These are phyloP conservation scores for Tardiomyces digboiensis DNA, from an alignment of 1,139 yeast species.

Conservation along the genomic window DNA sequence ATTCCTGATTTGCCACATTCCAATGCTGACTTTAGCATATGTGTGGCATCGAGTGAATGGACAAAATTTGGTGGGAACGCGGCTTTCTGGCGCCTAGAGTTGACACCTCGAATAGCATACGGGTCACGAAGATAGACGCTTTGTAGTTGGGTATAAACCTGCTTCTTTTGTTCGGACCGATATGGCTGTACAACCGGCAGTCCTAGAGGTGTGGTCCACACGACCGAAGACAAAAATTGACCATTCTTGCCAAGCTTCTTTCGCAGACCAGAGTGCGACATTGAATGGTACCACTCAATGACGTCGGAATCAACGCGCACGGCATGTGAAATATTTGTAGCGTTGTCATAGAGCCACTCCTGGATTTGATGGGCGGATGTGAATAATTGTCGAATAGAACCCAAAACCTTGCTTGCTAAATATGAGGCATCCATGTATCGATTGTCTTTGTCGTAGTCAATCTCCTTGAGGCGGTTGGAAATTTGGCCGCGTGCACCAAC, in stretches of 20 bases:
- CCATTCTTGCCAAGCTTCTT: conserved; percentile 11
- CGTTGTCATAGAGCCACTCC: conserved; percentile 91
- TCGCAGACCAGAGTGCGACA: background rate
- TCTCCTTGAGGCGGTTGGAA: conserved; percentile 32
- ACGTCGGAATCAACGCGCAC: conserved; percentile 32
- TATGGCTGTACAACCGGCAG: conserved; percentile 90
- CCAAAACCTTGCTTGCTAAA: conserved; percentile 70
- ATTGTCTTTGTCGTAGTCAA: conserved; percentile 29
- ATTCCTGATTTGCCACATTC: conserved; percentile 60
- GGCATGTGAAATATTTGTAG: conserved; percentile 71
- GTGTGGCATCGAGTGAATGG: conserved; percentile 95
- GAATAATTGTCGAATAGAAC: conserved; percentile 76
- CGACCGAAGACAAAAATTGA: conserved; percentile 70
- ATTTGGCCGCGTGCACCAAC: conserved; percentile 92
- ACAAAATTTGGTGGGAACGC: conserved; percentile 97
- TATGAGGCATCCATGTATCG: conserved; percentile 44
- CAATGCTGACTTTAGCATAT: conserved; percentile 85
- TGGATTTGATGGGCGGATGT: conserved; percentile 93
- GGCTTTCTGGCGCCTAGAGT: conserved; percentile 78
- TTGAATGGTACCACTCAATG: background rate
- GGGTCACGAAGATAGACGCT: conserved; percentile 80
- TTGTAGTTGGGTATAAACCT: conserved; percentile 72
- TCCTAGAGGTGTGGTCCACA: conserved; percentile 97
- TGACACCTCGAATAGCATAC: conserved; percentile 70
- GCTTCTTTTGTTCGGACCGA: conserved; percentile 53